These are phyloP conservation scores for Claviceps purpurea DNA, from an alignment of 2,329 filamentous ascomycete genomes.

Conservation along the genomic window DNA sequence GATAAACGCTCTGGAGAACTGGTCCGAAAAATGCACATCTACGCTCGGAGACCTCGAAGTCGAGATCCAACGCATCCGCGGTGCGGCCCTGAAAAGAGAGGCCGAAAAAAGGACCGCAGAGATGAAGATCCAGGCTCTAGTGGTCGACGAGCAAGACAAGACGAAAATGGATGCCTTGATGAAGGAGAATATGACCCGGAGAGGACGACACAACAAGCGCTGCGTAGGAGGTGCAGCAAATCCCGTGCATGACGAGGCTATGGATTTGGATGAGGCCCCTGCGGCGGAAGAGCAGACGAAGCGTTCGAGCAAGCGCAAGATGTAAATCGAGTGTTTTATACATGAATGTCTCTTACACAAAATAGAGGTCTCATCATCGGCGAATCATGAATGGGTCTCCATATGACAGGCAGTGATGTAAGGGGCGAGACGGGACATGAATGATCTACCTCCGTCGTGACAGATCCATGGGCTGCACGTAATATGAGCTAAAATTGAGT, in stretches of 20 bases:
- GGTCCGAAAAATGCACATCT: conserved; percentile 64
- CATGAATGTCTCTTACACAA: neutral
- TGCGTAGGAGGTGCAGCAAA: conserved; percentile 30
- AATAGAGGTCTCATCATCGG: neutral
- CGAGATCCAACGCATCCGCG: conserved; percentile 56
- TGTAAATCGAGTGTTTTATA: conserved; percentile 21
- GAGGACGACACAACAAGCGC: conserved; percentile 17
- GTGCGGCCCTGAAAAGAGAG: conserved; percentile 39
- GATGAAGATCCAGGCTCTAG: conserved; percentile 32
- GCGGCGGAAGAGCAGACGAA: conserved; percentile 35
- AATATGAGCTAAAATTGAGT: conserved; percentile 18
- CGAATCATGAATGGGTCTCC: too few species aligned
- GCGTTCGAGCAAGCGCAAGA: conserved; percentile 39
- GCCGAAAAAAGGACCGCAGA: conserved; percentile 35
- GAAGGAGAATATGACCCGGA: conserved; percentile 14
- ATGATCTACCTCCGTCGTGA: neutral
- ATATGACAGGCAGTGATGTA: too few species aligned
- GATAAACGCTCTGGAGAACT: conserved; percentile 53
- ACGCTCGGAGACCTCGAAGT: conserved; percentile 64
- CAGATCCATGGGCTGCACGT: neutral
- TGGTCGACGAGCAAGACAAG: conserved; percentile 33
- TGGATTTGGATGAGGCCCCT: conserved; percentile 43
- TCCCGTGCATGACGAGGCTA: conserved; percentile 32
- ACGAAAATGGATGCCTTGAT: conserved; percentile 15
- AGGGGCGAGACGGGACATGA: too few species aligned